These are phyloP conservation scores for Przewalskia tangutica DNA, from an alignment of 257 asterid species.

Conservation along the genomic window DNA sequence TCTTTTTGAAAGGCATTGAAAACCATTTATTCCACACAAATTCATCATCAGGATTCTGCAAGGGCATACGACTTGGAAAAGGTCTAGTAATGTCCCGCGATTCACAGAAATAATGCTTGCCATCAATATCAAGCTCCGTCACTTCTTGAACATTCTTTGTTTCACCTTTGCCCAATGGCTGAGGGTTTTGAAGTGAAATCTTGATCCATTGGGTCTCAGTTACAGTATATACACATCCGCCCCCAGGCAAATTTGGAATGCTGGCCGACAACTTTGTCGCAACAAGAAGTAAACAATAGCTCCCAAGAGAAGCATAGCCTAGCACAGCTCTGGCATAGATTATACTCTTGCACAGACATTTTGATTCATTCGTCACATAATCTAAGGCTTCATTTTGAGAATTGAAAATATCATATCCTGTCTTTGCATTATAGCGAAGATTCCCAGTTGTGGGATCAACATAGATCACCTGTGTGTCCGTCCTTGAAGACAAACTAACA, in stretches of 20 bases:
- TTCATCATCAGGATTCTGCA: conserved; percentile 79
- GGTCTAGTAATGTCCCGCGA: conserved; percentile 89
- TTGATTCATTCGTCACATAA: conserved; percentile 64
- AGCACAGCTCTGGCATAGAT: conserved; percentile 70
- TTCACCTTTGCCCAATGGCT: conserved; percentile 85
- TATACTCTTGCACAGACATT: conserved; percentile 57
- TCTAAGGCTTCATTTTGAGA: conserved; percentile 82
- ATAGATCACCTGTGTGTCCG: conserved; percentile 89
- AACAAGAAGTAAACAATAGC: conserved; percentile 63
- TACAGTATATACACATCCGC: conserved; percentile 78
- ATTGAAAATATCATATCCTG: conserved; percentile 69
- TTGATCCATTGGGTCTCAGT: conserved; percentile 94
- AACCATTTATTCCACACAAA: conserved; percentile 98
- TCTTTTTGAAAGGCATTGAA: conserved; percentile 65
- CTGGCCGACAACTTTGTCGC: conserved; percentile 72
- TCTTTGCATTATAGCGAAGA: conserved; percentile 51
- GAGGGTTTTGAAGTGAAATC: conserved; percentile 81
- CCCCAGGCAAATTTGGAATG: conserved; percentile 89
- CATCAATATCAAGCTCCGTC: conserved; percentile 87
- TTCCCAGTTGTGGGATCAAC: conserved; percentile 96
- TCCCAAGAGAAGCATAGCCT: conserved; percentile 90
- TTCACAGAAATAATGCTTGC: conserved; percentile 89
- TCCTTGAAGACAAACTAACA: conserved; percentile 65
- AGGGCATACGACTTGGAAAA: conserved; percentile 83
- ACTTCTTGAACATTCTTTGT: conserved; percentile 76